Base-by-base conservation (phyloP, 495 filamentous ascomycete species). In the Penicillium goetzii region DNA sequence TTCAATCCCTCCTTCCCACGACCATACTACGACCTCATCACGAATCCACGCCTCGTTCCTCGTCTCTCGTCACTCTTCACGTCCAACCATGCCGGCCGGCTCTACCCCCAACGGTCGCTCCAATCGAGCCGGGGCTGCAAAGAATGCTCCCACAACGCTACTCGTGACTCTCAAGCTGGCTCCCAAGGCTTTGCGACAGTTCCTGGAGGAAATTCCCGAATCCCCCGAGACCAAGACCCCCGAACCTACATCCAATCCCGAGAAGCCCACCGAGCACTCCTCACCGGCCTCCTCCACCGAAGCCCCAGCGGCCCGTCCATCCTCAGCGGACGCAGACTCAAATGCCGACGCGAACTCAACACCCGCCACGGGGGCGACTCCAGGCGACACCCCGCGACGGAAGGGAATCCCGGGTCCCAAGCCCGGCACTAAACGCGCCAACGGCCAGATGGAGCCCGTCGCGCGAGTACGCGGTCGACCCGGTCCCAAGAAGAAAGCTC, bases 401-500 rank as follows among this genome's bases (percentile, higher is more conserved):
- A 86, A 91, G 83, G 79, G 88, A 65, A 73, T 83, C 33, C 76
- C 83, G 55, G 84, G 82, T 34, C 79, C 83, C 17, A 88, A 85
- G 71, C 74, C 83, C 19, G 85, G 85, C 25, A 75, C 72, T 56
- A 90, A 90, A 74, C 77, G 89, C 73, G 80, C 79, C 69, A 81
- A 85, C 68, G 80, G 81, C 21, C 84, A 87, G 67, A 84, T 80
- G 47, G 85, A 90, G 64, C 74, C 81, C 9, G 68, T 80, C 15
- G 79, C 87, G 28, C 92, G 91, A 77, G 82, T 87, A 38, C 79
- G 90, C 65, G 90, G 91, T 59, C 93, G 97, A 80, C 93, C 95
- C 8, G 92, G 92, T 19, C 92, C 94, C 0, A 98, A 97, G 85
- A 97, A 97, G 85, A 93, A 94, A 77, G 88, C 90, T 67, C 87